A percentile compares a stretch with the other conserved stretches of the same genome.
These are phyloP conservation scores for Peniophora sp. DNA, from an alignment of 1,284 basidiomycete species.

Conservation along the genomic window DNA sequence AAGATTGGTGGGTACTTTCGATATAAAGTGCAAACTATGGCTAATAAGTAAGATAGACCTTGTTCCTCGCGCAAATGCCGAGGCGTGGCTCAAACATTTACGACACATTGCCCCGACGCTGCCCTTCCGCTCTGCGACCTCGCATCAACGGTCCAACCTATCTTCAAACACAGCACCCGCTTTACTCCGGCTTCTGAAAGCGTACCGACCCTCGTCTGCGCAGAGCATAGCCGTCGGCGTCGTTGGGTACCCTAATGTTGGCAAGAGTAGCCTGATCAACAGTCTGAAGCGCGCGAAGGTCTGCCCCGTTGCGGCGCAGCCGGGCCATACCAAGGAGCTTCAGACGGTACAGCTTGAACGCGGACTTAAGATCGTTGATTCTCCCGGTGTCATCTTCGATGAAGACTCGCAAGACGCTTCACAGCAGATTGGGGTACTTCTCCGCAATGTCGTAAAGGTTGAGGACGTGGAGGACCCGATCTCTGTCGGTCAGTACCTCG, in stretches of 20 bases:
- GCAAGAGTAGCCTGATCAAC: conserved; percentile 95
- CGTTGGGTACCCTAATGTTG: conserved; percentile 96
- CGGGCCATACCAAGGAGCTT: conserved; percentile 93
- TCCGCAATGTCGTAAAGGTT: conserved; percentile 91
- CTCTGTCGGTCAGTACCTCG: conserved; percentile 59
- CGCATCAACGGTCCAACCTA: conserved; percentile 74
- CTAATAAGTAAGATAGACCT: conserved; percentile 51
- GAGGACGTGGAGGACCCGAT: conserved; percentile 91
- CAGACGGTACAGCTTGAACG: conserved; percentile 93
- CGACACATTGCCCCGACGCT: conserved; percentile 90
- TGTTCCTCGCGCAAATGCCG: conserved; percentile 83
- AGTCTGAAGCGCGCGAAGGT: conserved; percentile 87
- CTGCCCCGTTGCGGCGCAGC: conserved; percentile 91
- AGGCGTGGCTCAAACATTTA: conserved; percentile 86
- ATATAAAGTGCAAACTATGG: not conserved
- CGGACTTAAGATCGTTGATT: conserved; percentile 88
- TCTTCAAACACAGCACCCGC: conserved; percentile 73
- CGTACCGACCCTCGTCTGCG: conserved; percentile 72
- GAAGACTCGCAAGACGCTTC: conserved; percentile 32
- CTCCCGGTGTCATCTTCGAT: conserved; percentile 92
- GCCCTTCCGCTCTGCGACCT: conserved; percentile 87
- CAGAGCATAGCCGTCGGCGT: conserved; percentile 85
- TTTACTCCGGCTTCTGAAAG: conserved; percentile 85
- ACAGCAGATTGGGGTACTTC: conserved; percentile 56
- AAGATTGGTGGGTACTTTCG: conserved; percentile 72